phyloP scores from a whole-genome alignment of 208 protist species.

The Trichomonas gallinae region DNA sequence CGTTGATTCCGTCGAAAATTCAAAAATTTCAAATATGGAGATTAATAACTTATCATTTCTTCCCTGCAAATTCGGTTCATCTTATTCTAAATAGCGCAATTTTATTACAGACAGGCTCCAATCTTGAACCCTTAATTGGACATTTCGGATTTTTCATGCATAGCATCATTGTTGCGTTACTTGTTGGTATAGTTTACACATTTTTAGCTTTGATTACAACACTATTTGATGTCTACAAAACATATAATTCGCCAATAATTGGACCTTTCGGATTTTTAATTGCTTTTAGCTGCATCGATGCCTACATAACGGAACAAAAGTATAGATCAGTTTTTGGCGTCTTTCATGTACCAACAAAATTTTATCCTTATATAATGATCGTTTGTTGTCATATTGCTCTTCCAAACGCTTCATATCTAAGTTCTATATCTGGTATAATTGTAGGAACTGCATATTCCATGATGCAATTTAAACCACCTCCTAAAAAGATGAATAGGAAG shows the following conservation, averaged over 20 bases:
- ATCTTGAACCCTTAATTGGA: background rate
- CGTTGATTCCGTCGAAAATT: background rate
- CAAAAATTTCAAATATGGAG: background rate
- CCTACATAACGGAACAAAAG: background rate
- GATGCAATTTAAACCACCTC: background rate
- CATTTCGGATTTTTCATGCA: background rate
- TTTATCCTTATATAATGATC: background rate
- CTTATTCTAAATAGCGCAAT: background rate
- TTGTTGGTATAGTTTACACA: background rate
- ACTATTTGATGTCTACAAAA: background rate
- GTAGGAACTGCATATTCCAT: background rate
- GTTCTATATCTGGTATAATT: background rate
- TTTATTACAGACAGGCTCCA: background rate
- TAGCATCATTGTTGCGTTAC: background rate
- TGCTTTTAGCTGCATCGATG: background rate
- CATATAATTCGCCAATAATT: background rate
- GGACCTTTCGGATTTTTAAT: background rate
- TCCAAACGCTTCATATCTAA: background rate
- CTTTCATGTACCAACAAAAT: background rate
- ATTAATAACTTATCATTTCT: background rate
- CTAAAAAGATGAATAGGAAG: background rate
- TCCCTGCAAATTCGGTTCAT: background rate
- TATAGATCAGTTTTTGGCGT: background rate
- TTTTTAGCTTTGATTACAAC: background rate
- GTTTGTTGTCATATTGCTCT: background rate